Evolutionary conservation across 139 green algal genomes (phyloP), one percentile per base, ranked within the genome.

Genomic region (Penium margaritaceum): DNA sequence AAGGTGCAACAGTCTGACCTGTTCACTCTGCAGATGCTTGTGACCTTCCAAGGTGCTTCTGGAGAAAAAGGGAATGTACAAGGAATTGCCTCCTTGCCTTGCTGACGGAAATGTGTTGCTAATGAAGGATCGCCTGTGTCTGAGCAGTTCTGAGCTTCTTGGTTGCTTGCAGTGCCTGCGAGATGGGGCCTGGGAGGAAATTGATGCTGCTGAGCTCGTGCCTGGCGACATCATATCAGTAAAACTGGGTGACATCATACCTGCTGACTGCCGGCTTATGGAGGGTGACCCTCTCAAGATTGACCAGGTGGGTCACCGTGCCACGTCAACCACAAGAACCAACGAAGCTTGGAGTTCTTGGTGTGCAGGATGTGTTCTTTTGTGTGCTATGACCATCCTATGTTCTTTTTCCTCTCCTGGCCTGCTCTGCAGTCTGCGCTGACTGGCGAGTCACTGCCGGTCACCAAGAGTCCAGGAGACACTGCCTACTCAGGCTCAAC

Each of bases 261-360:
- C 91, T 3, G 90, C 90, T 1, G 91, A 96, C 71, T 79, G 90
- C 47, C 95, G 95, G 72, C 81, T 96, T 4, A 77, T 96, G 70
- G 75, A 73, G 37, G 67, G 70, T 21, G 76, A 80, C 55, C n/a
- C 72, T 39, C 36, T 78, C n/a, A 78, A 78, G 21, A 72, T 78
- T 36, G 72, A 78, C 29, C 72, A 78, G 72, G 68, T 76, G n/a
- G 5, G 38, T 36, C n/a, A 68, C 46, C 19, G 19, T 21, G 21
- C 21, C 21, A 57, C 19, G 46, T n/a, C 46, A 57, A 19, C 21
- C 21, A 57, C 46, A 57, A 57, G 19, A 21, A 21, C 46, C 46
- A 57, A 21, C 21, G 46, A 19, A 57, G 46, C 46, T 57, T 57
- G 46, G 19, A n/a, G 46, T n/a, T n/a, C 46, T 57, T 57, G 21